These are phyloP conservation scores for Talaromyces pinophilus DNA, from an alignment of 2,329 filamentous ascomycete genomes.

Conservation along the genomic window DNA sequence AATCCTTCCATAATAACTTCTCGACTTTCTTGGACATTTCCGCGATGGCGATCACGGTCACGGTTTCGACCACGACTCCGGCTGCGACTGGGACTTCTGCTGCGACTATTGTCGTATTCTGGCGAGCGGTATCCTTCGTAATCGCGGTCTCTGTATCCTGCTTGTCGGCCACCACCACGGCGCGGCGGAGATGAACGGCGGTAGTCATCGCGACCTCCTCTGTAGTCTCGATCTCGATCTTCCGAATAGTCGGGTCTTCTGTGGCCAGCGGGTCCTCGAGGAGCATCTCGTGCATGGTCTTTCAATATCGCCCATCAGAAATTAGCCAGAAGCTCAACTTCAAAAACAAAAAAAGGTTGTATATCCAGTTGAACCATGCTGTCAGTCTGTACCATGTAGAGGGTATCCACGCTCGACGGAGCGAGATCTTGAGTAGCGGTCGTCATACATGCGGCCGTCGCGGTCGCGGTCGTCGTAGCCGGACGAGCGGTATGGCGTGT, in stretches of 20 bases:
- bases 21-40: conserved; percentile 48
- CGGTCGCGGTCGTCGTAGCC: conserved; percentile 35
- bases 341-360: conserved; percentile 19
- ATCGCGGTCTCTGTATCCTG: conserved; percentile 47
- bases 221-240: conserved; percentile 38
- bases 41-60: conserved; percentile 35
- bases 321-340: conserved; percentile 43
- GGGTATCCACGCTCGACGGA: conserved; percentile 43
- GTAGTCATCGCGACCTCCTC: conserved; percentile 40
- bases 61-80: conserved; percentile 40
- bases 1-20: conserved; percentile 55
- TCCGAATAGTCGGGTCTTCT: conserved; percentile 40
- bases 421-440: conserved; percentile 44
- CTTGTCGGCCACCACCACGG: conserved; percentile 34
- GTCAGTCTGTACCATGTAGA: conserved; percentile 46
- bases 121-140: conserved; percentile 51
- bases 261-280: conserved; percentile 40
- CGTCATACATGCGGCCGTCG: conserved; percentile 51
- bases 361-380: conserved; percentile 14
- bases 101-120: conserved; percentile 37
- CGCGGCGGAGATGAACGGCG: conserved; percentile 41
- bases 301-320: conserved; percentile 30
- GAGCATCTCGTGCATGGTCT: conserved; percentile 40
- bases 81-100: conserved; percentile 37
- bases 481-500: conserved; percentile 26